These are phyloP conservation scores for Dactylonectria estremocensis DNA, from an alignment of 2,329 filamentous ascomycete species.

Conservation along the genomic window DNA sequence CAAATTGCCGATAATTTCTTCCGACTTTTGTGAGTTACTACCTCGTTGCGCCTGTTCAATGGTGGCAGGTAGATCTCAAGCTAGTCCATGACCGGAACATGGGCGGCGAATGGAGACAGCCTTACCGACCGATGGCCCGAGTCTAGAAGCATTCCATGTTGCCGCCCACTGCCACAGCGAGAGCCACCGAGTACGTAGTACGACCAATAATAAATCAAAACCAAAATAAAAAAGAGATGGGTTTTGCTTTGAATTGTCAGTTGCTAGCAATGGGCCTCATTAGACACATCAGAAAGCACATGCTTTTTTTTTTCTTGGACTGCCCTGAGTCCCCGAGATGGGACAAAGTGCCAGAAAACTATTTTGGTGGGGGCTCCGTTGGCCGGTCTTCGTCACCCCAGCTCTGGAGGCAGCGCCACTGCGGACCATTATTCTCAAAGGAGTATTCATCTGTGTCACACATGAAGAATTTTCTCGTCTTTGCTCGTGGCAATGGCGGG, in stretches of 20 bases:
- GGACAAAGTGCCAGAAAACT: neutral
- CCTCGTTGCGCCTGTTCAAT: constrained; percentile 4
- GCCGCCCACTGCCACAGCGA: constrained; percentile 29
- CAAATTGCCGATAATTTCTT: neutral
- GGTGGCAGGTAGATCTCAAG: neutral
- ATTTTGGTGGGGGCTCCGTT: constrained; percentile 27
- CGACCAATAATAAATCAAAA: constrained; percentile 1
- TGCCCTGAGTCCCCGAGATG: neutral
- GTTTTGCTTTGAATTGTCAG: too few species aligned
- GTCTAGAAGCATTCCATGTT: constrained; percentile 40
- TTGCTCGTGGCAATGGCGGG: constrained; percentile 1
- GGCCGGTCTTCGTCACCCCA: constrained; percentile 31
- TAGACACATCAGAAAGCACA: constrained; percentile 4
- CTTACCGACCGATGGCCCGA: constrained; percentile 21
- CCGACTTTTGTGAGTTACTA: neutral
- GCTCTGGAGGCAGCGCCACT: constrained; percentile 34
- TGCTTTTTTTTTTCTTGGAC: neutral
- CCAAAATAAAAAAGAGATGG: neutral
- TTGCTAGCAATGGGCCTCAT: neutral
- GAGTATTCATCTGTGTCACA: constrained; percentile 22
- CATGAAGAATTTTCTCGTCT: constrained; percentile 28
- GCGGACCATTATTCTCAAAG: constrained; percentile 20
- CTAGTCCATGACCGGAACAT: constrained; percentile 36
- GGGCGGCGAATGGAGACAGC: constrained; percentile 26
- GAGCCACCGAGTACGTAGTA: too few species aligned